Evolutionary conservation across 768 basidiomycete species (phyloP).

Genomic region (Rhodocollybia butyracea): DNA sequence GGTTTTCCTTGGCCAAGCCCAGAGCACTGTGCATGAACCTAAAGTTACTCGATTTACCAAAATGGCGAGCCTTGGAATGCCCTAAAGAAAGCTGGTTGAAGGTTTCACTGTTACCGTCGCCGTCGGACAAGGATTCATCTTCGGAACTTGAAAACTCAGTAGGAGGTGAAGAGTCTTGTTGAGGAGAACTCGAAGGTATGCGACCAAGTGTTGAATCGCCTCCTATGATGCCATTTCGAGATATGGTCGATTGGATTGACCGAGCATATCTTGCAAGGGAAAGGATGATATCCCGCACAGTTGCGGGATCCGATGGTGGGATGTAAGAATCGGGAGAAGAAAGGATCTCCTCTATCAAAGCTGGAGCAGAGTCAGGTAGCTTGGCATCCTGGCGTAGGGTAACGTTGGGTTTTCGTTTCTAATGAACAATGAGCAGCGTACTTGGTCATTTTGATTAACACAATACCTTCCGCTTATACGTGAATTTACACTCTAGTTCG

Average conservation of each 20-base stretch:
- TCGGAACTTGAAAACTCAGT: background rate
- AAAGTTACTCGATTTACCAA: constrained; percentile 2
- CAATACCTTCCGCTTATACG: background rate
- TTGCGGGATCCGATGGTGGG: background rate
- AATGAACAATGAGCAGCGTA: no score
- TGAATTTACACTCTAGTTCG: background rate
- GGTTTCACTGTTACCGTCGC: background rate
- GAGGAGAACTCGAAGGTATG: background rate
- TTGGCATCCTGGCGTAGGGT: background rate
- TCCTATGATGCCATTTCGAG: background rate
- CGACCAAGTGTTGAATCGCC: background rate
- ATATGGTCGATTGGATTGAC: background rate
- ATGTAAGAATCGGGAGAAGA: background rate
- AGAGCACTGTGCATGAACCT: background rate
- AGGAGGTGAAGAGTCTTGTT: background rate
- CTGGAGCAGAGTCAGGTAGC: background rate
- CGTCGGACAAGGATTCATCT: background rate
- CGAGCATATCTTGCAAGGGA: background rate
- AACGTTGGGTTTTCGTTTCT: constrained; percentile 6
- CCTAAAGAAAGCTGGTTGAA: background rate
- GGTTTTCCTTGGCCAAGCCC: background rate
- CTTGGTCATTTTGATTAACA: background rate
- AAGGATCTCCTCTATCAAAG: background rate
- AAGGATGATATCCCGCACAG: background rate
- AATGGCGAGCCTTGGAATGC: background rate